A percentile compares a stretch with the other conserved stretches of the same genome.
Evolutionary conservation across 306 rosid genomes (phyloP).

Genomic region (Malus sieversii): DNA sequence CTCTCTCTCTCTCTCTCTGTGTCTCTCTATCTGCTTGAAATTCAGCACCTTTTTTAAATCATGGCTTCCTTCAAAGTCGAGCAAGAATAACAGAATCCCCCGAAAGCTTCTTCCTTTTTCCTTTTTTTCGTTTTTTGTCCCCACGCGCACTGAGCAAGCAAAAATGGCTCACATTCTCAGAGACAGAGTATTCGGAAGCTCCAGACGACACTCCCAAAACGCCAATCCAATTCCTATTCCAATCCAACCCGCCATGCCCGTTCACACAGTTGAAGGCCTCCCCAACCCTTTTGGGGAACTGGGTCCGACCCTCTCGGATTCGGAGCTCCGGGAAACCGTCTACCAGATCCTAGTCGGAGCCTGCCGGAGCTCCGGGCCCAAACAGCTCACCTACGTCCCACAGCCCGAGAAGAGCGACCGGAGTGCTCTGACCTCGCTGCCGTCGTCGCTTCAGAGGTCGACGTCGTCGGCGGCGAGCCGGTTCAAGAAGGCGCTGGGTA

Average conservation of each 20-base stretch:
- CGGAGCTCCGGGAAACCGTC: slow-evolving; percentile 84
- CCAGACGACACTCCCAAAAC: slow-evolving; percentile 23
- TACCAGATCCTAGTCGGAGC: slow-evolving; percentile 83
- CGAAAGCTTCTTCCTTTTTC: not conserved
- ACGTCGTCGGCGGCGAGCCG: slow-evolving; percentile 80
- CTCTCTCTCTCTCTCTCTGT: not conserved
- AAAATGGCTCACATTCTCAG: slow-evolving; percentile 48
- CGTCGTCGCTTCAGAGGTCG: slow-evolving; percentile 67
- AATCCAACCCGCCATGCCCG: slow-evolving; percentile 43
- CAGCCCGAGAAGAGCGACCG: slow-evolving; percentile 66
- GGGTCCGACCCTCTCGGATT: slow-evolving; percentile 32
- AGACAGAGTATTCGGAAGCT: slow-evolving; percentile 37
- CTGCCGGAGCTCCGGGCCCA: slow-evolving; percentile 71
- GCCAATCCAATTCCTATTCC: not conserved
- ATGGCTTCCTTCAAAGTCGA: slow-evolving; percentile 45
- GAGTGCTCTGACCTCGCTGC: slow-evolving; percentile 20
- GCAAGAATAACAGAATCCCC: slow-evolving; percentile 35
- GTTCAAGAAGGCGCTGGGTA: slow-evolving; percentile 80
- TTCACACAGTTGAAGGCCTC: slow-evolving; percentile 43
- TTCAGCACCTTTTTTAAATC: not conserved
- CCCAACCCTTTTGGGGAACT: slow-evolving; percentile 58
- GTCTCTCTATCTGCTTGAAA: not conserved
- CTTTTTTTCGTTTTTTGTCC: not conserved
- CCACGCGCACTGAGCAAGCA: not conserved
- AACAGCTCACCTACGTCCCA: slow-evolving; percentile 69